Percentiles rank a stretch among this genome's conserved stretches.
Evolutionary conservation across 495 filamentous ascomycete genomes (phyloP).

Genomic region (Jackrogersella minutella): DNA sequence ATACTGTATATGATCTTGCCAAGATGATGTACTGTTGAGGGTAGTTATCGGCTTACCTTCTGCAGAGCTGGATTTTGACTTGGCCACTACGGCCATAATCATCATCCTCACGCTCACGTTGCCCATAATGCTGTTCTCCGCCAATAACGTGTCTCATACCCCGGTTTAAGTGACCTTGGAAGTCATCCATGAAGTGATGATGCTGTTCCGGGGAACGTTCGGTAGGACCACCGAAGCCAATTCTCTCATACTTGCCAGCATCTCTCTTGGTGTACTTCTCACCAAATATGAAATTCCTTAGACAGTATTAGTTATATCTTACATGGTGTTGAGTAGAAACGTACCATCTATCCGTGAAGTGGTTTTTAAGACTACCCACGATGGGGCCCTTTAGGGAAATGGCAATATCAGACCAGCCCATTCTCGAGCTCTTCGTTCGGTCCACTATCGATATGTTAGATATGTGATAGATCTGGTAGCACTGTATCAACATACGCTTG

Average conservation of each 20-base stretch:
- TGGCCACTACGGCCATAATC: slow-evolving; percentile 10
- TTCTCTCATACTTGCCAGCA: slow-evolving; percentile 65
- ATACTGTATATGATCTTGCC: slow-evolving; percentile 10
- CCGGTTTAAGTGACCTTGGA: slow-evolving; percentile 56
- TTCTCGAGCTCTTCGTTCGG: slow-evolving; percentile 78
- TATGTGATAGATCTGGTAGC: not conserved
- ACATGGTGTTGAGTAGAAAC: not conserved
- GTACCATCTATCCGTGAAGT: slow-evolving; percentile 86
- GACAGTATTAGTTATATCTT: slow-evolving; percentile 1
- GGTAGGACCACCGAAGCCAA: slow-evolving; percentile 47
- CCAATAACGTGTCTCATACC: slow-evolving; percentile 48
- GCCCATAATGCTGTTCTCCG: slow-evolving; percentile 32
- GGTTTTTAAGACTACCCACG: slow-evolving; percentile 75
- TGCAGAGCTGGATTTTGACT: slow-evolving; percentile 50
- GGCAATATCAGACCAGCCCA: slow-evolving; percentile 95
- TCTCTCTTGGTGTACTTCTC: slow-evolving; percentile 79
- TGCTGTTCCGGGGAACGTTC: slow-evolving; percentile 30
- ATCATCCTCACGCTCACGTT: slow-evolving; percentile 34
- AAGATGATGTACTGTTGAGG: slow-evolving; percentile 16
- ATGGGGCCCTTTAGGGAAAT: slow-evolving; percentile 82
- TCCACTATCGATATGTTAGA: slow-evolving; percentile 61
- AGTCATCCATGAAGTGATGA: slow-evolving; percentile 50
- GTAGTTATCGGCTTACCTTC: slow-evolving; percentile 48
- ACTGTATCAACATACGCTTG: slow-evolving; percentile 60
- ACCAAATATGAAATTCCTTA: slow-evolving; percentile 82